Evolutionary conservation across 2,329 filamentous ascomycete genomes (phyloP).

Genomic region (Fusarium transvaalense): DNA sequence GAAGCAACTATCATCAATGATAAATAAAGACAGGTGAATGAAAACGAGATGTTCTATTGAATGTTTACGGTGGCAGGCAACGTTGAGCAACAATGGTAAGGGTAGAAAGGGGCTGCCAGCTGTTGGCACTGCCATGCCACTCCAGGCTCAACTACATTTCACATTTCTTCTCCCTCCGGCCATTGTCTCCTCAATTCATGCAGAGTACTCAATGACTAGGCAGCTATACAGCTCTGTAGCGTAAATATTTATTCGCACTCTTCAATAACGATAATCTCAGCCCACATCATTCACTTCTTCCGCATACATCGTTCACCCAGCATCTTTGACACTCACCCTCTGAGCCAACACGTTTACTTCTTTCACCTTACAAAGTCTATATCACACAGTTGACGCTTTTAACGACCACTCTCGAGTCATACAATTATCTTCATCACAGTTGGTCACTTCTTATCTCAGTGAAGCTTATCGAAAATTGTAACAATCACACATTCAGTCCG

Average conservation of each 20-base stretch:
- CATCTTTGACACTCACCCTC: background rate
- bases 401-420: background rate
- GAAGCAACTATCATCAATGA: background rate
- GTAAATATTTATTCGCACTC: background rate
- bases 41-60: background rate
- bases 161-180: background rate
- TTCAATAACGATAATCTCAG: background rate
- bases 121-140: conserved; percentile 25
- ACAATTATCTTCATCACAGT: background rate
- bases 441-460: background rate
- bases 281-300: background rate
- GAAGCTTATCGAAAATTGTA: background rate
- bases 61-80: background rate
- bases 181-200: background rate
- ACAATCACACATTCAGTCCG: background rate
- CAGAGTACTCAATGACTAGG: background rate
- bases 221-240: background rate
- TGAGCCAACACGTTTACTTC: background rate
- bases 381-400: background rate
- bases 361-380: background rate
- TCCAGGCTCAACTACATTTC: conserved; percentile 1
- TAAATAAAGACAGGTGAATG: background rate
- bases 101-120: background rate
- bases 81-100: background rate
- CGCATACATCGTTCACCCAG: background rate